Percentiles rank a stretch among this genome's conserved stretches.
Conservation (phyloP, 225 moss, liverwort and hornwort species). For the Thuidium tamariscinum region DNA sequence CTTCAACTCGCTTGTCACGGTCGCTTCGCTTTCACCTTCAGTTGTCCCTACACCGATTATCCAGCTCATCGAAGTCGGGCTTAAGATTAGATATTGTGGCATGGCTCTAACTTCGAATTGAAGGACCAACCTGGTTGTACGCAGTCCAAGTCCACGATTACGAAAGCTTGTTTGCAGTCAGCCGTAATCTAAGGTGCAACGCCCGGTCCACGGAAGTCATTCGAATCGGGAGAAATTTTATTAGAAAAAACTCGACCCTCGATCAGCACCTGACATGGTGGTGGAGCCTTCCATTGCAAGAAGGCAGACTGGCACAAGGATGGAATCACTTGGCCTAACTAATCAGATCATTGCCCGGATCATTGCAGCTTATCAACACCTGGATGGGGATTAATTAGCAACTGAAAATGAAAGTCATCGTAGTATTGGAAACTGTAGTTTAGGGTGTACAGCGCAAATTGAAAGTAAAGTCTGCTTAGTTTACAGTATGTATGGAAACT, state of each 20-base stretch:
- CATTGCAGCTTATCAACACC: not conserved
- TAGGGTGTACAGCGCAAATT: not conserved
- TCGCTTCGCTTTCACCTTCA: not conserved
- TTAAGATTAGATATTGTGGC: not conserved
- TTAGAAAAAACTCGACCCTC: not conserved
- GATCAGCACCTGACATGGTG: not conserved
- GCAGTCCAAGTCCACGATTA: not conserved
- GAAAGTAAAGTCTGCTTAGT: not conserved
- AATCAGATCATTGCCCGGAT: not conserved
- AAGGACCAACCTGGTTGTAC: not conserved
- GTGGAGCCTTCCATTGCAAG: not conserved
- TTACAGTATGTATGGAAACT: not conserved
- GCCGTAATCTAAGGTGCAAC: not conserved
- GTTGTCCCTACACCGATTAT: not conserved
- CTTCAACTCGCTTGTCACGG: not conserved
- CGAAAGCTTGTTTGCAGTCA: not conserved
- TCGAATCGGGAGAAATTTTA: not conserved
- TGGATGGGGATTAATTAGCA: no score
- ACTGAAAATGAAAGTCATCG: not conserved
- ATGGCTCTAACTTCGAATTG: not conserved
- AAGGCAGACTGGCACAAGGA: not conserved
- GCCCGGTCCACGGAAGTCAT: not conserved
- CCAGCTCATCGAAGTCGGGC: not conserved
- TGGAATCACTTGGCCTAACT: not conserved
- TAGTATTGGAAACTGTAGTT: not conserved